Base-by-base conservation (phyloP, 2,329 filamentous ascomycete species). In the Sporothrix pseudoabietina region DNA sequence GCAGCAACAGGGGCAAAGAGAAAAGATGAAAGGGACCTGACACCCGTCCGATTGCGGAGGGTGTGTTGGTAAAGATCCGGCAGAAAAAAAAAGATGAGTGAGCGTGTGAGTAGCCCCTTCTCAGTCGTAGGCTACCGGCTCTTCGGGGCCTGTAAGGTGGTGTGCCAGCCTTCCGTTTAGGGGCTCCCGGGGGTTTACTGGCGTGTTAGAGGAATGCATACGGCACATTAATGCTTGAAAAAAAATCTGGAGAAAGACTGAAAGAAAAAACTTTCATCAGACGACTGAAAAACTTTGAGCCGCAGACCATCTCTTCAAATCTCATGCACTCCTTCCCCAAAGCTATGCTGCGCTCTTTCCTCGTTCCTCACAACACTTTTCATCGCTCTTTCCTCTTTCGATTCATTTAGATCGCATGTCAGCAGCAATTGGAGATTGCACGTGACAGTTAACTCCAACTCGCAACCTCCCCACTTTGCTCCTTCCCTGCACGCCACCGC, bases 141-240 rank as follows among this genome's bases (percentile, higher is more conserved):
- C n/a, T 47, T 66, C 44, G 44, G 22, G 10, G 61, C 39, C 39
- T 47, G 61, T 66, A 47, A 47, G n/a, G 30, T 39, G 57, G 57
- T 61, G 57, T 63, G 57, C 19, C 57, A 63, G 57, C 57, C 57
- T 63, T 49, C 41, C n/a, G 14, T 68, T 68, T 68, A 68, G 26
- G 63, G 22, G 35, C 55, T 32, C 9, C 30, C 22, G 26, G 63
- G 22, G 19, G 26, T 32, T 10, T 47, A 22, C 47, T 26, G 19
- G 41, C 39, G 35, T 30, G 39, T 47, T 65, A 16, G n/a, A 47
- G 35, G 61, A 22, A 7, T 22, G 65, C 44, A 52, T 32, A 22
- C 16, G 35, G 8, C 44, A 52, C n/a, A 14, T 12, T 54, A 26
- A 35, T 19, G n/a, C 44, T 16, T 12, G 14, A 32, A 49, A 49